These are phyloP conservation scores for Mrakia frigida DNA, from an alignment of 768 basidiomycete genomes.

Conservation along the genomic window DNA sequence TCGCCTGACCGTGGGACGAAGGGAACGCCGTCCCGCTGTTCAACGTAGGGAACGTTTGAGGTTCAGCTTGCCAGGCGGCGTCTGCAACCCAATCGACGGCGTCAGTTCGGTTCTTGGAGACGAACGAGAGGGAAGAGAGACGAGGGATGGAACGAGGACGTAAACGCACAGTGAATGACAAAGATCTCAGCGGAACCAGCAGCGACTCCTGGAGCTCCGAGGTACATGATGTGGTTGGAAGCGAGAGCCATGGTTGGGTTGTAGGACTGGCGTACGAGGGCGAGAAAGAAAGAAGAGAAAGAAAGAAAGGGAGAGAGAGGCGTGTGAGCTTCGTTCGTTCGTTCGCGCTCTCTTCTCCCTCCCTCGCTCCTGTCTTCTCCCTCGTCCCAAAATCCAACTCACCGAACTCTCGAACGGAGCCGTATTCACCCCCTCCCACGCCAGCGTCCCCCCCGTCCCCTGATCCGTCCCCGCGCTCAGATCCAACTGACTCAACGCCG, in stretches of 20 bases:
- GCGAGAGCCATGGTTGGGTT: conserved; percentile 72
- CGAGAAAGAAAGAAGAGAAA: background rate
- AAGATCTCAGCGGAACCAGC: conserved; percentile 72
- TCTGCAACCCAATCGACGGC: conserved; percentile 46
- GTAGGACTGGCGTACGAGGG: conserved; percentile 45
- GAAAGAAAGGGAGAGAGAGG: background rate
- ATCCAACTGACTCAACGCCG: conserved; percentile 49
- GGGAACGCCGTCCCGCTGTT: conserved; percentile 58
- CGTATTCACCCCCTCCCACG: conserved; percentile 61
- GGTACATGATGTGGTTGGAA: conserved; percentile 80
- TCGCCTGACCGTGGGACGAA: conserved; percentile 59
- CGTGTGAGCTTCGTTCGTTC: background rate
- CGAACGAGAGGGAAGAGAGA: background rate
- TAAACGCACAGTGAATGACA: conserved; percentile 73
- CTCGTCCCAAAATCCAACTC: background rate
- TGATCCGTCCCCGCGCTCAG: conserved; percentile 55
- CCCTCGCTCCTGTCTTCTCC: background rate
- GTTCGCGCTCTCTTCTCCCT: background rate
- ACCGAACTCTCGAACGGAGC: conserved; percentile 53
- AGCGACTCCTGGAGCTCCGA: conserved; percentile 62
- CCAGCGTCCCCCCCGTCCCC: conserved; percentile 53
- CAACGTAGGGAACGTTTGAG: conserved; percentile 55
- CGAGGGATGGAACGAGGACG: conserved; percentile 3
- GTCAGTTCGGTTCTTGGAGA: background rate
- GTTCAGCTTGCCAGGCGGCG: conserved; percentile 68